These are phyloP conservation scores for Spathaspora arborariae DNA, from an alignment of 805 yeast species.

Conservation along the genomic window DNA sequence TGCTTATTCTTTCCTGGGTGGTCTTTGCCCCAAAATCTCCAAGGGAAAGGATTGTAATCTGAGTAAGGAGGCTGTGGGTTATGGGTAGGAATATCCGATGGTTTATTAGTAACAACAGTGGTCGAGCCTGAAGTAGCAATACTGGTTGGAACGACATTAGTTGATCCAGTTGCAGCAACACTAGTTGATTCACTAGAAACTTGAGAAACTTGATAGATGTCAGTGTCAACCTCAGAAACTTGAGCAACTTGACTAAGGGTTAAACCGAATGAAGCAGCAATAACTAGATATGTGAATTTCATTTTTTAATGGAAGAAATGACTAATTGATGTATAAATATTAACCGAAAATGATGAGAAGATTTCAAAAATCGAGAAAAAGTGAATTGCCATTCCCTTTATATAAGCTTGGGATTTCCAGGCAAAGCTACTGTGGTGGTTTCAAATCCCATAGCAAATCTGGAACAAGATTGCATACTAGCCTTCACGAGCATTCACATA, in stretches of 20 bases:
- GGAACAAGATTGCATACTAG: neutral
- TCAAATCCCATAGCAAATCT: neutral
- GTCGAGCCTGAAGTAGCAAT: too few relatives aligned
- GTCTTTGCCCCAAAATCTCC: neutral
- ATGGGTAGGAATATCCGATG: neutral
- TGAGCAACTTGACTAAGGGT: neutral
- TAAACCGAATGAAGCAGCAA: constrained; percentile 1
- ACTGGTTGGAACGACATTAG: neutral
- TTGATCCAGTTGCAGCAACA: too few relatives aligned
- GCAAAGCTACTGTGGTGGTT: too few relatives aligned
- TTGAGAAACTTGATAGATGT: neutral
- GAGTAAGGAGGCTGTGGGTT: neutral
- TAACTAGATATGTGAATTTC: neutral
- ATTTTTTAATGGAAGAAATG: neutral
- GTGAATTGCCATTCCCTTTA: neutral
- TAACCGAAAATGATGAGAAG: too few relatives aligned
- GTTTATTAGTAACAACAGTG: neutral
- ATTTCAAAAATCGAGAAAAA: too few relatives aligned
- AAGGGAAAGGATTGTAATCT: neutral
- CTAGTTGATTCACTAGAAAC: neutral
- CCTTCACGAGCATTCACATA: neutral
- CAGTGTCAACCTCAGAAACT: neutral
- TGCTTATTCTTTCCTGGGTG: neutral
- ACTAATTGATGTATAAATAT: too few relatives aligned
- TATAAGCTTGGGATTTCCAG: too few relatives aligned